Evolutionary conservation across 306 rosid genomes (phyloP), one percentile per base, ranked within the genome.

Genomic region (Fragaria ananassa): DNA sequence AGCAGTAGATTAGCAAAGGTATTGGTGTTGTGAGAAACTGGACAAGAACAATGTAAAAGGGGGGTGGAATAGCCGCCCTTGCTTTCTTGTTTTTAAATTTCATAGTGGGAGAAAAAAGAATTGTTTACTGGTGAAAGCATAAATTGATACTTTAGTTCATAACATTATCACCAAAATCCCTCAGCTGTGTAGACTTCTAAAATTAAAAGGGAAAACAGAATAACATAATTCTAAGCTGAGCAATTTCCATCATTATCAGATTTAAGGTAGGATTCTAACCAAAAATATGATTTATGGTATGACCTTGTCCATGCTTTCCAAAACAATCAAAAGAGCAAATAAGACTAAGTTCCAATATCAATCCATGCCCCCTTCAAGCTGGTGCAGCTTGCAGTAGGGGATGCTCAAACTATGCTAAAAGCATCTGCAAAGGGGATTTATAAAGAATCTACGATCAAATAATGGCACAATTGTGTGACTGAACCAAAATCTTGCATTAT

Each of bases 401-500:
- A 6, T 51, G 57, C 23, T 18, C 60, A 53, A 19, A 54, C 60
- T 54, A 54, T 1, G n/a, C 8, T 0, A 19, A n/a, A 54, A 54
- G 27, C 27, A n/a, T 54, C 56, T 17, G 21, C 9, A 12, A 8
- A n/a, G 6, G 5, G 25, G 35, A 58, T 23, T 10, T 25, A 23
- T 23, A 10, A 23, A 10, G 42, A 31, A 29, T 31, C 10, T 25
- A 25, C 3, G 0, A 62, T 31, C 5, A 25, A 58, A 25, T 21
- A 12, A 25, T 1, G 21, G 11, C 21, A 14, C 41, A 13, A 27
- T 6, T 29, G 67, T 27, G 19, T 25, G 23, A 31, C 68, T 14
- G 68, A 62, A 37, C 17, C 46, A 65, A 37, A 35, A 65, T 17
- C 46, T 37, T 65, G 71, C 71, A 67, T 41, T 19, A 67, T 67